A percentile compares a stretch with the other conserved stretches of the same genome.
Evolutionary conservation across 192 early-diverging fungal species (phyloP).

Genomic region (Coemansia biformis): DNA sequence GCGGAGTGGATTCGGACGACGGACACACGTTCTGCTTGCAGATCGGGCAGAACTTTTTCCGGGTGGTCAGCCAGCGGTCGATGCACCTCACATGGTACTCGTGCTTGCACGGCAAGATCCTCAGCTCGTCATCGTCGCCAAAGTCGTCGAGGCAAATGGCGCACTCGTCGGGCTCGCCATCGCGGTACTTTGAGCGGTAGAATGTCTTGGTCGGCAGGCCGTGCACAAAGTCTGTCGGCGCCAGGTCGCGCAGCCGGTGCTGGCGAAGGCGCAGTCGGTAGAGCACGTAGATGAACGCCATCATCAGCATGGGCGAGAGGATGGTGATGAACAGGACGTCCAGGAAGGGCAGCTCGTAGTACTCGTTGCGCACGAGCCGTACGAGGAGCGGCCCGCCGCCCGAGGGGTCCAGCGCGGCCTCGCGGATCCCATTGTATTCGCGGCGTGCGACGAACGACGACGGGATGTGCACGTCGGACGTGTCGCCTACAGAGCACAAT

Average conservation of each 20-base stretch:
- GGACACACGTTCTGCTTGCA: conserved; percentile 63
- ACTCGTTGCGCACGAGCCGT: conserved; percentile 47
- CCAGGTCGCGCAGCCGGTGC: conserved; percentile 66
- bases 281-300: conserved; percentile 66
- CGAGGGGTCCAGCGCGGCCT: conserved; percentile 16
- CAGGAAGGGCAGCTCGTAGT: conserved; percentile 61
- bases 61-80: conserved; percentile 85
- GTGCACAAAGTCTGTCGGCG: conserved; percentile 67
- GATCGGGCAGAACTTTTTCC: conserved; percentile 76
- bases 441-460: conserved; percentile 76
- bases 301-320: conserved; percentile 74
- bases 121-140: conserved; percentile 67
- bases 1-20: conserved; percentile 27
- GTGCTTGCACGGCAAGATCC: conserved; percentile 82
- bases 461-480: conserved; percentile 80
- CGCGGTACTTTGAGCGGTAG: conserved; percentile 55
- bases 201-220: conserved; percentile 71
- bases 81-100: conserved; percentile 85
- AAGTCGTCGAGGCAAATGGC: conserved; percentile 93
- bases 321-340: conserved; percentile 80
- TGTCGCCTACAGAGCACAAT: conserved; percentile 56
- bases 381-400: conserved; percentile 17
- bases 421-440: conserved; percentile 60
- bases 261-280: conserved; percentile 71
- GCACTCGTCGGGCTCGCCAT: conserved; percentile 77